phyloP scores from a whole-genome alignment of 805 yeast species.

The Yarrowia alimentaria region DNA sequence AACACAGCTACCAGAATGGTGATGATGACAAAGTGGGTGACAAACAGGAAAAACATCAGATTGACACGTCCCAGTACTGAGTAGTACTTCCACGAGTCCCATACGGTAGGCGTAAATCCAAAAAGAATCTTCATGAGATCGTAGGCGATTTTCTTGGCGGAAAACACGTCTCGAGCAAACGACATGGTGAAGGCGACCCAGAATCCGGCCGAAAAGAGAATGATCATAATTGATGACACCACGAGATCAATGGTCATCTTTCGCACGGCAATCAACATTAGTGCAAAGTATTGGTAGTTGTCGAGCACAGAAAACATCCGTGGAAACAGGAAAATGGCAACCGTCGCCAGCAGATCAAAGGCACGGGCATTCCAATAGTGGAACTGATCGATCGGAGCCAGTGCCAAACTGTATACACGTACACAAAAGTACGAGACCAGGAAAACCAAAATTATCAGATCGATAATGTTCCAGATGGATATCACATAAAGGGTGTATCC shows the following conservation, averaged over 20 bases:
- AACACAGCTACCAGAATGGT: conserved; percentile 57
- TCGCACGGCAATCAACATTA: conserved; percentile 51
- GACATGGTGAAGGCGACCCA: conserved; percentile 54
- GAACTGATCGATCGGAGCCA: conserved; percentile 3
- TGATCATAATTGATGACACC: conserved; percentile 49
- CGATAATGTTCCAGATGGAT: conserved; percentile 56
- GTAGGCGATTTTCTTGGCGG: conserved; percentile 48
- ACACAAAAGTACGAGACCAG: conserved; percentile 40
- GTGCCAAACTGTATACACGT: conserved; percentile 31
- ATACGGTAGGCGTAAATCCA: conserved; percentile 61
- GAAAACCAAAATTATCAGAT: conserved; percentile 44
- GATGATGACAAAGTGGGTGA: conserved; percentile 54
- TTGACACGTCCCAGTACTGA: conserved; percentile 49
- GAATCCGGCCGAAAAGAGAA: conserved; percentile 54
- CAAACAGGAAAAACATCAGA: conserved; percentile 51
- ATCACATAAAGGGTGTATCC: conserved; percentile 48
- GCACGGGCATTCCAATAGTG: conserved; percentile 29
- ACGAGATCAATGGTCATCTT: conserved; percentile 52
- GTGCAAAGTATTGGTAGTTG: conserved; percentile 51
- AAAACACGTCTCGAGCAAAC: conserved; percentile 45
- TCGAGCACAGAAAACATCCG: conserved; percentile 51
- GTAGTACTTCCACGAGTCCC: conserved; percentile 54
- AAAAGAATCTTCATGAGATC: conserved; percentile 53
- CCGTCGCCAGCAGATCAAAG: conserved; percentile 41
- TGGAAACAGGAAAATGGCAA: conserved; percentile 52